Evolutionary conservation across 306 rosid species (phyloP), one percentile per base, ranked within the genome.

Genomic region (Abrus pulchellus): DNA sequence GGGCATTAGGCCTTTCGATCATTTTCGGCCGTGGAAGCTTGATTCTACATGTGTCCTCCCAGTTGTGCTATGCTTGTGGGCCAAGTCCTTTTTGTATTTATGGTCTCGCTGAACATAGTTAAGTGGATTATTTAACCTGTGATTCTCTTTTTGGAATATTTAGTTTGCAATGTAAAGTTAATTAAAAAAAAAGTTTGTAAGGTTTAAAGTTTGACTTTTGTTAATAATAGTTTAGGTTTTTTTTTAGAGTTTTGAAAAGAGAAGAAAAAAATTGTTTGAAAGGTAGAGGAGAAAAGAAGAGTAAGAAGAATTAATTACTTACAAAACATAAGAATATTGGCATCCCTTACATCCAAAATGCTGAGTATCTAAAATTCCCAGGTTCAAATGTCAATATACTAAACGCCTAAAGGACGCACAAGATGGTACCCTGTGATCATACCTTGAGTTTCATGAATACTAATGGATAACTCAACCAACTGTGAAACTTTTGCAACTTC

Each of bases 401-500:
- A 40, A 47, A 14, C 67, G 20, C 43, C 61, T 11, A 63, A 55
- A 71, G 72, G 76, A 61, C n/a, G 27, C 50, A 38, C 28, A 61
- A 59, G 55, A 50, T 72, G 56, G 48, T 32, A 75, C 52, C 55
- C 13, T 57, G 36, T 48, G 65, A 43, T 59, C 73, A 47, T 83
- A 83, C 85, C 87, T 57, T 3, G 77, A 75, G 11, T 70, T 86
- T 70, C 83, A 65, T 48, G 81, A 54, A 68, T 81, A 61, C 28
- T 38, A 32, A 57, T 3, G 41, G 88, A 84, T 10, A 89, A 76
- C 38, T 84, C 85, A 2, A 79, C 64, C 83, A 84, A 53, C 61
- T 84, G 90, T 53, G 87, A 84, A 68, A 79, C 32, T 79, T 82
- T 87, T 20, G 89, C 87, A 68, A 53, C 82, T 76, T 91, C 88